Evolutionary conservation across 148 eudicot genomes (phyloP).

Genomic region (Chenopodium suecicum): DNA sequence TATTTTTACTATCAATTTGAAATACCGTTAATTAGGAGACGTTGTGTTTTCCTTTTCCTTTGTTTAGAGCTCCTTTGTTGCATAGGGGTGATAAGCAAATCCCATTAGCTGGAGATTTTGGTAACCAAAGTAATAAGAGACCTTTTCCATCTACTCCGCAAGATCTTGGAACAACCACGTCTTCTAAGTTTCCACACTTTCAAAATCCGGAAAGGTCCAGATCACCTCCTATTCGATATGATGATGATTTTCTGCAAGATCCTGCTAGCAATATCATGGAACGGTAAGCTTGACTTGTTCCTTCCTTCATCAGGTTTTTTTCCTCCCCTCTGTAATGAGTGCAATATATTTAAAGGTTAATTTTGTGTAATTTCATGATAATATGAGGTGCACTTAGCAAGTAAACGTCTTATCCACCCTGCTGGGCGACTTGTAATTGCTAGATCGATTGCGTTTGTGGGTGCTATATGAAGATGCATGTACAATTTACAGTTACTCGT

Average conservation of each 20-base stretch:
- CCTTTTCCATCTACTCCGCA: constrained; percentile 29
- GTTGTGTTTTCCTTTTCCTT: constrained; percentile 1
- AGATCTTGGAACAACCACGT: constrained; percentile 24
- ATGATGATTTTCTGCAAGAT: constrained; percentile 33
- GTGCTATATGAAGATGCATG: background rate
- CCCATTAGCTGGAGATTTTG: constrained; percentile 26
- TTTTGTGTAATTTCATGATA: background rate
- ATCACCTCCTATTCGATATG: constrained; percentile 43
- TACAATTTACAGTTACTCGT: background rate
- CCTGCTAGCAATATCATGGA: constrained; percentile 24
- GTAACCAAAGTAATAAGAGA: constrained; percentile 34
- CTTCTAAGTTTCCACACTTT: constrained; percentile 31
- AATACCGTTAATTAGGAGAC: constrained; percentile 9
- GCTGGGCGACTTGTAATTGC: background rate
- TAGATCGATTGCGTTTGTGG: background rate
- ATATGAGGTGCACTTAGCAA: background rate
- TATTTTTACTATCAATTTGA: background rate
- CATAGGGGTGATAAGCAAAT: constrained; percentile 32
- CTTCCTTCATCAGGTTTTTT: constrained; percentile 10
- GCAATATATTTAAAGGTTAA: constrained; percentile 9
- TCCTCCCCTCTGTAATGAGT: background rate
- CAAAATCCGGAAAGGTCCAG: constrained; percentile 42
- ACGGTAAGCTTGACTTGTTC: constrained; percentile 33
- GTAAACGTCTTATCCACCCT: background rate
- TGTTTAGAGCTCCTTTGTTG: constrained; percentile 15